Conservation (phyloP, 768 basidiomycete genomes). For the Lactifluus pinguis region DNA sequence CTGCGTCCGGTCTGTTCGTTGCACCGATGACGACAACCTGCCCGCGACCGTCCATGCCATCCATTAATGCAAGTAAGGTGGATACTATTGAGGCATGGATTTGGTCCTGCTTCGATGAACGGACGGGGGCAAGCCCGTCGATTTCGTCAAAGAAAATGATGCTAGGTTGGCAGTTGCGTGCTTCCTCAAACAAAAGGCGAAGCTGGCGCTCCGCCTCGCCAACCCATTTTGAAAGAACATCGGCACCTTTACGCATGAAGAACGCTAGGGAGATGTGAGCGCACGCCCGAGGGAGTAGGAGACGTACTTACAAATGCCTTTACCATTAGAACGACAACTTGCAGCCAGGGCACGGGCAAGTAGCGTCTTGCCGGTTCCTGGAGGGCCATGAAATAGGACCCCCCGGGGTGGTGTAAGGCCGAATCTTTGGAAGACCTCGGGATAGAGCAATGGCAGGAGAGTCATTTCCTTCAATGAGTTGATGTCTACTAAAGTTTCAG, state of each 20-base stretch:
- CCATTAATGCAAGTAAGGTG: constrained; percentile 94
- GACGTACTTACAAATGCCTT: constrained; percentile 66
- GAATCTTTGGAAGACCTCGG: constrained; percentile 93
- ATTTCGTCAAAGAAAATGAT: constrained; percentile 99
- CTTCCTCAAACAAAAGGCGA: constrained; percentile 92
- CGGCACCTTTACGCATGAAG: constrained; percentile 99
- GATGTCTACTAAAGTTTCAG: constrained; percentile 52
- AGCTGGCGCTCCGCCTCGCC: constrained; percentile 97
- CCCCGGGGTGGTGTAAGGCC: constrained; percentile 92
- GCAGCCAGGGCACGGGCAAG: constrained; percentile 91
- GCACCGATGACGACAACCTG: constrained; percentile 98
- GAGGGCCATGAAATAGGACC: constrained; percentile 95
- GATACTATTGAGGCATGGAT: constrained; percentile 98
- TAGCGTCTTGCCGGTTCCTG: constrained; percentile 96
- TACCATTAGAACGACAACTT: constrained; percentile 78
- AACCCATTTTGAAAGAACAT: constrained; percentile 97
- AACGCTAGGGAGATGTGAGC: constrained; percentile 50
- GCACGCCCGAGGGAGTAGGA: background rate
- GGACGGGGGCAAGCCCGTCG: constrained; percentile 94
- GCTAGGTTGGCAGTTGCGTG: constrained; percentile 81
- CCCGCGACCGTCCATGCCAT: constrained; percentile 97
- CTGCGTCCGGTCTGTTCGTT: constrained; percentile 95
- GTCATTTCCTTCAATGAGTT: constrained; percentile 99
- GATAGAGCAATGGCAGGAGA: constrained; percentile 86
- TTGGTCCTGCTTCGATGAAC: constrained; percentile 98